Percentiles rank a stretch among this genome's conserved stretches.
phyloP scores from a whole-genome alignment of 164 flowering plant genomes.

The Vitis amurensis region DNA sequence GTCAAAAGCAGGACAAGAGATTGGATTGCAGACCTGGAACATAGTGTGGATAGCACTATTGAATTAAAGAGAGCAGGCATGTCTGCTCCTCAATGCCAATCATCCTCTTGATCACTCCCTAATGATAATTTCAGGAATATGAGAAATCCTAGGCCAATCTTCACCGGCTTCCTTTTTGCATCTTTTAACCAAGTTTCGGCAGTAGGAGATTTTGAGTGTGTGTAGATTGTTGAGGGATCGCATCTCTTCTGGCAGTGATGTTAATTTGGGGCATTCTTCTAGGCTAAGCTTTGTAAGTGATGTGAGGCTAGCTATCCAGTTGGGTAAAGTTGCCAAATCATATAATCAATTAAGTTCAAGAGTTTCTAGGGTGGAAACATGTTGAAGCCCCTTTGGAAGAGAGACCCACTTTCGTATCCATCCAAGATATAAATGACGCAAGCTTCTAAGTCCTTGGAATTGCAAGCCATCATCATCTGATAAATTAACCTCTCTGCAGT shows the following conservation, averaged over 20 bases:
- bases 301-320: slow-evolving; percentile 13
- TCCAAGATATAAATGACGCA: background rate
- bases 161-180: background rate
- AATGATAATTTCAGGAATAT: background rate
- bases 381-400: slow-evolving; percentile 2
- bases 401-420: background rate
- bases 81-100: no score
- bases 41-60: no score
- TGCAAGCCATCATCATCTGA: background rate
- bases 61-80: no score
- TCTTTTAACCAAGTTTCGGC: background rate
- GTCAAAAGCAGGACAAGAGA: no score
- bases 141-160: slow-evolving; percentile 8
- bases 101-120: no score
- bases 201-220: background rate
- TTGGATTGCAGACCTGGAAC: no score
- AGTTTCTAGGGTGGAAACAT: background rate
- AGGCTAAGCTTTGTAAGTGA: slow-evolving; percentile 16
- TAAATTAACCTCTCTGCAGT: background rate
- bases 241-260: slow-evolving; percentile 7
- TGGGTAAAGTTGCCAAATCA: slow-evolving; percentile 16
- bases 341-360: background rate
- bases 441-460: background rate
- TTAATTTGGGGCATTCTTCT: slow-evolving; percentile 14
- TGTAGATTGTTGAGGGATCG: background rate